These are phyloP conservation scores for Mycosphaerelloides madeirae DNA, from an alignment of 2,329 filamentous ascomycete species.

Conservation along the genomic window DNA sequence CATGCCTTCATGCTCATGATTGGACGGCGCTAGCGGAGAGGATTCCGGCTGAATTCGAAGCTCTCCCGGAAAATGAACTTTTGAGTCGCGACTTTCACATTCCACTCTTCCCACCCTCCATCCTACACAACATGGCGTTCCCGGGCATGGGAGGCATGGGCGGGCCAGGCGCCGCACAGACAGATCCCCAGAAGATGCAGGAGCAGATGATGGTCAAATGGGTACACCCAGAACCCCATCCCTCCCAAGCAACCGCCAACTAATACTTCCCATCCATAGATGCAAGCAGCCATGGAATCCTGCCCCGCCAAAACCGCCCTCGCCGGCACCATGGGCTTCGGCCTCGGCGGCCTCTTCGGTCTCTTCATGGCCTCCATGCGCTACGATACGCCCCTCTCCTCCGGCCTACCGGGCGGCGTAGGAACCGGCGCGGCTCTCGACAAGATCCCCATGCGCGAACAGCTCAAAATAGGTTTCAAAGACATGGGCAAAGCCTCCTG, in stretches of 20 bases:
- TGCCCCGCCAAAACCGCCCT: constrained; percentile 85
- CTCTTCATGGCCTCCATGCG: constrained; percentile 99
- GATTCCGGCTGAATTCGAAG: too few species aligned
- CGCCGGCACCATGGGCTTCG: constrained; percentile 90
- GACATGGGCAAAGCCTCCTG: constrained; percentile 87
- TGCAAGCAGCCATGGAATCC: constrained; percentile 83
- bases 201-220: constrained; percentile 47
- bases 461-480: constrained; percentile 79
- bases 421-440: constrained; percentile 40
- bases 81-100: too few species aligned
- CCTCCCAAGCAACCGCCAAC: not conserved
- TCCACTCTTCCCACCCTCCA: not conserved
- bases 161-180: constrained; percentile 12
- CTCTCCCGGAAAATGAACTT: too few species aligned
- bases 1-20: too few species aligned
- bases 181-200: constrained; percentile 35
- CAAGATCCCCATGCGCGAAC: constrained; percentile 72
- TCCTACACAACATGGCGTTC: constrained; percentile 13
- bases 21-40: too few species aligned
- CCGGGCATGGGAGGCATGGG: constrained; percentile 14
- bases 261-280: constrained; percentile 49
- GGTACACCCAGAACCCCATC: constrained; percentile 25
- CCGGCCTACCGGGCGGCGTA: constrained; percentile 45
- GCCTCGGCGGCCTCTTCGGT: constrained; percentile 87
- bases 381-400: constrained; percentile 85